Base-by-base conservation (phyloP, 108 stramenopile species). In the Tribonema minus region DNA sequence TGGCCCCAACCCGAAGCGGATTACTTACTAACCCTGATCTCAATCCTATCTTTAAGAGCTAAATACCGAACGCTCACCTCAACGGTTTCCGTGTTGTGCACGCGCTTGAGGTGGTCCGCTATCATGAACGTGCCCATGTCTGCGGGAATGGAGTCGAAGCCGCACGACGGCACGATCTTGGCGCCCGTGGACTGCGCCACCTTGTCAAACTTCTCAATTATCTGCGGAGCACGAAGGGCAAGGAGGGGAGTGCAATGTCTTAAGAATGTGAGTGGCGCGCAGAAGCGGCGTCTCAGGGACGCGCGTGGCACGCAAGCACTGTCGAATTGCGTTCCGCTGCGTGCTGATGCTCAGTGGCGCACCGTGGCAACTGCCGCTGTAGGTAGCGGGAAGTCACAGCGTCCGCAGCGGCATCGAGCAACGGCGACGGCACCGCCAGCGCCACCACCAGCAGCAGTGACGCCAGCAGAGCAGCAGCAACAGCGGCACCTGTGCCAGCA, bases 101-200 rank as follows among this genome's bases (percentile, higher is more conserved):
- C 30, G 37, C 67, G 67, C 62, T 64, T 79, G 64, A 79, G 68
- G 68, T 79, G 68, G 4, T 79, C 77, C 37, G 38, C 67, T 60
- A 79, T 46, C 77, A 79, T 33, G 58, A 70, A 39, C 25, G 77
- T 68, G 37, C 77, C 77, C 27, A 82, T 31, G 64, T 82, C 81
- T 38, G 72, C 58, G 26, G 72, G 81, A 25, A 74, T 58, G 32
- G 67, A 68, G 64, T 82, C 81, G 65, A 82, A 82, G 1, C 81
- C 81, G 61, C 81, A 72, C 27, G 64, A 40, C n/a, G 72, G 67
- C 37, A 82, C 34, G 61, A 82, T 82, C 35, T 71, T 72, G 31
- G 81, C 81, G 54, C 81, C 81, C 2, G 72, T 73, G 28, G 64
- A 38, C 39, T 72, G 36, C 30, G 81, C 81, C n/a, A 39, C 40